phyloP scores from a whole-genome alignment of 768 basidiomycete genomes.

The Suillus americanus region DNA sequence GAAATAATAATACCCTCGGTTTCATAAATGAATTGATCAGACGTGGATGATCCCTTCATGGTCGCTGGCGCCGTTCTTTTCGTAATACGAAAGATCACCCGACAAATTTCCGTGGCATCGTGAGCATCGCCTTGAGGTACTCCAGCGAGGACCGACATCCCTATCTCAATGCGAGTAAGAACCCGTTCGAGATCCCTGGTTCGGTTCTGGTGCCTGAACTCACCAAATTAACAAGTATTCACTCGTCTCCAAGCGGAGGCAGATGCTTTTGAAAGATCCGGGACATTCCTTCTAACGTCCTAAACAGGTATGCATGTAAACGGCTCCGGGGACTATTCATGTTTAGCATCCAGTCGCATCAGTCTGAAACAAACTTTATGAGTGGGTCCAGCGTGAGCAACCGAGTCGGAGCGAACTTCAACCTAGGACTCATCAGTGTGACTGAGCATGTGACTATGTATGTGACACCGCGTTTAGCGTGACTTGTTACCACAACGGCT shows the following conservation, averaged over 20 bases:
- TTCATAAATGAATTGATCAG: background rate
- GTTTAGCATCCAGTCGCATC: background rate
- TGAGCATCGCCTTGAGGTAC: background rate
- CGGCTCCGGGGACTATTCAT: background rate
- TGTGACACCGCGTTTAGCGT: constrained; percentile 11
- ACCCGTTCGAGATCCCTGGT: background rate
- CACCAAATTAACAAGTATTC: background rate
- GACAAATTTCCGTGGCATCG: background rate
- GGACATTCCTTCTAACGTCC: background rate
- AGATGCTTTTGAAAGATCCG: background rate
- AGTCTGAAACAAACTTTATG: background rate
- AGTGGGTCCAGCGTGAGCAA: background rate
- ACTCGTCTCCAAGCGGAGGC: background rate
- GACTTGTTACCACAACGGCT: constrained; percentile 1
- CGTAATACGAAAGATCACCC: background rate
- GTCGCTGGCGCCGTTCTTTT: background rate
- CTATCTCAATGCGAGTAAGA: background rate
- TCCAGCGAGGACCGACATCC: background rate
- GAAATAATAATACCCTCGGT: background rate
- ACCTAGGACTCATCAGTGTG: background rate
- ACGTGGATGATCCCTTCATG: background rate
- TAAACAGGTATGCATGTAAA: background rate
- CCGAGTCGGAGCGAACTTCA: no score
- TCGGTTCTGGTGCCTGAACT: background rate
- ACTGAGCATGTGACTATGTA: constrained; percentile 23